Conservation (phyloP, 2,329 filamentous ascomycete genomes). For the Elsinoe australis region DNA sequence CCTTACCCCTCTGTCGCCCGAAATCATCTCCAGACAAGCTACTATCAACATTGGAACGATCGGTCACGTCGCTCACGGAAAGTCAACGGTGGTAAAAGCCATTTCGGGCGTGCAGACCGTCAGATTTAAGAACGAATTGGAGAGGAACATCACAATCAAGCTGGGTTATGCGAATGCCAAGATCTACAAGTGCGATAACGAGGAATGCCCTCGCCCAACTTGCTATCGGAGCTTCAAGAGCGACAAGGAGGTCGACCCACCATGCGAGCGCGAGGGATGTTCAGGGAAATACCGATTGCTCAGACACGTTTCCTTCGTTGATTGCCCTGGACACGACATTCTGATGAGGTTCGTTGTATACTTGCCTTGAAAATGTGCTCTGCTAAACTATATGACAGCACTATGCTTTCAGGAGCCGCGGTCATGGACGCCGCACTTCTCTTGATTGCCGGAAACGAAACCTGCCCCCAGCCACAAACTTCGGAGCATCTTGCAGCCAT, state of each 20-base stretch:
- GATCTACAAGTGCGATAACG: constrained; percentile 97
- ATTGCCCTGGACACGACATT: constrained; percentile 99
- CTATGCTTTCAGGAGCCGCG: constrained; percentile 97
- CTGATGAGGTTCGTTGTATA: constrained; percentile 63
- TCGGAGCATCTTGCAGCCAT: constrained; percentile 98
- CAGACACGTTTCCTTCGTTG: constrained; percentile 95
- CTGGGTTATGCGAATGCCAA: constrained; percentile 98
- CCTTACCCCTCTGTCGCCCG: constrained; percentile 79
- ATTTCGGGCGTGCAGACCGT: constrained; percentile 99
- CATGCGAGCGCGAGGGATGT: constrained; percentile 91
- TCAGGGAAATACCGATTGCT: constrained; percentile 77
- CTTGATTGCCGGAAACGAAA: constrained; percentile 95
- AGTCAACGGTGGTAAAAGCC: constrained; percentile 97
- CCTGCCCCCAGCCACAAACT: constrained; percentile 95
- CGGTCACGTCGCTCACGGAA: constrained; percentile 97
- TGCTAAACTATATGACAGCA: constrained; percentile 42
- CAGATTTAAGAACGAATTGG: constrained; percentile 98
- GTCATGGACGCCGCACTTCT: constrained; percentile 99
- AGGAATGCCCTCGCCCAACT: constrained; percentile 81
- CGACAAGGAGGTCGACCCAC: constrained; percentile 95
- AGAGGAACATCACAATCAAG: constrained; percentile 99
- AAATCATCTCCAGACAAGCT: constrained; percentile 95
- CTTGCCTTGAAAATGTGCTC: background rate
- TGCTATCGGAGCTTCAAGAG: constrained; percentile 98
- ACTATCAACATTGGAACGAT: constrained; percentile 98